Evolutionary conservation across 1,284 basidiomycete species (phyloP).

Genomic region (Cystobasidium pallidum): DNA sequence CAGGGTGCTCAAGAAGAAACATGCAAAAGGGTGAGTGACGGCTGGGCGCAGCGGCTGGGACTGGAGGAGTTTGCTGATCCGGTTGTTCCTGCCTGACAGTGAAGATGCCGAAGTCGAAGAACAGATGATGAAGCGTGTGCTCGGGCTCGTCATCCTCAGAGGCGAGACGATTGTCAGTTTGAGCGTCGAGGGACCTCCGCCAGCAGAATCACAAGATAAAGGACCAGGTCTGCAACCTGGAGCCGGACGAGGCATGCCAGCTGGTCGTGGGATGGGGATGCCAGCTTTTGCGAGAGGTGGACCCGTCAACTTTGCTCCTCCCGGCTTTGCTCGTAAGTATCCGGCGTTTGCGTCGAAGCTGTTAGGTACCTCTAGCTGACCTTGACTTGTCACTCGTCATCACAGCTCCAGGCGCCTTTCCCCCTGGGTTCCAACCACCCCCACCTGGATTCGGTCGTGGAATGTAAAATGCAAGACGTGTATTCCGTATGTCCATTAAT

Average conservation of each 20-base stretch:
- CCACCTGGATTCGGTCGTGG: constrained; percentile 43
- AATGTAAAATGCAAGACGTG: constrained; percentile 13
- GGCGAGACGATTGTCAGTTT: constrained; percentile 96
- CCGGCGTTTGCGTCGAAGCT: neutral
- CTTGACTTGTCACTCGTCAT: neutral
- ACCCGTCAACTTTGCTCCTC: constrained; percentile 39
- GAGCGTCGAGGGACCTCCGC: constrained; percentile 93
- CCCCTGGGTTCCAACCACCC: constrained; percentile 40
- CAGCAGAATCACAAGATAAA: constrained; percentile 84
- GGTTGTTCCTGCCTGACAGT: constrained; percentile 48
- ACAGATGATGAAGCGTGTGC: constrained; percentile 93
- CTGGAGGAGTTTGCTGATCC: no score
- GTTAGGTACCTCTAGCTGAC: neutral
- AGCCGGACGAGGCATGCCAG: constrained; percentile 90
- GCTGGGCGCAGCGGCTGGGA: neutral
- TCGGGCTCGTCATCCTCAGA: constrained; percentile 92
- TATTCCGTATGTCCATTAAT: neutral
- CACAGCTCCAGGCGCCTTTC: constrained; percentile 38
- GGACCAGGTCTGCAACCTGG: constrained; percentile 78
- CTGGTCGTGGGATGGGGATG: constrained; percentile 89
- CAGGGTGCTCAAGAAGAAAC: constrained; percentile 80
- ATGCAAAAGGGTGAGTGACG: constrained; percentile 65
- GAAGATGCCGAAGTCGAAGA: constrained; percentile 65
- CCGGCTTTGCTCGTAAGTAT: constrained; percentile 42
- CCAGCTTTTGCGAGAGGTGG: constrained; percentile 44